A percentile compares a stretch with the other conserved stretches of the same genome.
phyloP scores from a whole-genome alignment of 2,329 filamentous ascomycete genomes.

The Amauroascus verrucosus region DNA sequence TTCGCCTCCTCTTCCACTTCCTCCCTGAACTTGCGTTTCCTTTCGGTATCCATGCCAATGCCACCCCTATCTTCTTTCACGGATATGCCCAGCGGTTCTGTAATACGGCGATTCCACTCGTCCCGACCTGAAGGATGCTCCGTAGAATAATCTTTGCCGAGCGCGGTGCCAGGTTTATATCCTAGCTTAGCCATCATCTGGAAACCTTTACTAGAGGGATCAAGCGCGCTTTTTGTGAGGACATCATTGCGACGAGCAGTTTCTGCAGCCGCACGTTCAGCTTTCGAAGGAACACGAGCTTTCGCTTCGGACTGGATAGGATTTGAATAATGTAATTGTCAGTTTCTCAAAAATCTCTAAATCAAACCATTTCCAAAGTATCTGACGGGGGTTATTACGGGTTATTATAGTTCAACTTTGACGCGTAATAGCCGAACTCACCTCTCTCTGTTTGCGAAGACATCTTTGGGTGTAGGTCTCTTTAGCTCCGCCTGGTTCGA shows the following conservation, averaged over 20 bases:
- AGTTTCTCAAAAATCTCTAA: slow-evolving; percentile 48
- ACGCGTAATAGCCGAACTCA: slow-evolving; percentile 19
- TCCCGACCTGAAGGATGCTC: slow-evolving; percentile 18
- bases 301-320: slow-evolving; percentile 52
- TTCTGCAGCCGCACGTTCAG: slow-evolving; percentile 67
- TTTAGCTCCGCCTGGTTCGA: slow-evolving; percentile 47
- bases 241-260: slow-evolving; percentile 62
- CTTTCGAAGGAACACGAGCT: slow-evolving; percentile 61
- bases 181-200: slow-evolving; percentile 97
- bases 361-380: slow-evolving; percentile 22
- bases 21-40: slow-evolving; percentile 64
- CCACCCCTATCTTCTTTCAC: slow-evolving; percentile 73
- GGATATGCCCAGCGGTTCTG: slow-evolving; percentile 65
- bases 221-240: slow-evolving; percentile 62
- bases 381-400: not conserved
- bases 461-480: slow-evolving; percentile 55
- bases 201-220: slow-evolving; percentile 70
- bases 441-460: slow-evolving; percentile 44
- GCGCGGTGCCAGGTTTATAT: slow-evolving; percentile 62
- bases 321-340: slow-evolving; percentile 52
- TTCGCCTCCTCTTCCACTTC: slow-evolving; percentile 50
- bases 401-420: slow-evolving; percentile 6
- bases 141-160: slow-evolving; percentile 54
- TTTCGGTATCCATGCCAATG: slow-evolving; percentile 72
- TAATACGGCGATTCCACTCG: slow-evolving; percentile 32